phyloP scores from a whole-genome alignment of 2,329 filamentous ascomycete genomes.

The Coniochaeta sp. region DNA sequence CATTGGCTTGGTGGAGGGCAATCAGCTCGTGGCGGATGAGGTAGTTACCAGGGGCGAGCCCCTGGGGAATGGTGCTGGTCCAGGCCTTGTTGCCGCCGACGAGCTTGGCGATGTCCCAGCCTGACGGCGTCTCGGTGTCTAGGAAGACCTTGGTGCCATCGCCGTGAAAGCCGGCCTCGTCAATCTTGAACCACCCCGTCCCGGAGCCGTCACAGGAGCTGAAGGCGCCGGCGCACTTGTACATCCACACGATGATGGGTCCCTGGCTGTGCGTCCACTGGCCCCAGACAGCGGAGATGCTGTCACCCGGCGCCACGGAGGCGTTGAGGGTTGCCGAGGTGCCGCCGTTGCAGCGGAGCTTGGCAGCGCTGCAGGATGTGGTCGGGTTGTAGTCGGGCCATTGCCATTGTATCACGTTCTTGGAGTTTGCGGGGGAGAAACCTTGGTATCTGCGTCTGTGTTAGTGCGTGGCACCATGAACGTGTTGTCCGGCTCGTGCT shows the following conservation, averaged over 20 bases:
- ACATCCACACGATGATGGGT: constrained; percentile 51
- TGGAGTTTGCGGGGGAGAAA: constrained; percentile 38
- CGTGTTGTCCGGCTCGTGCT: neutral
- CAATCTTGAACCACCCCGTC: constrained; percentile 53
- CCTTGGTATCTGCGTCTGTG: constrained; percentile 30
- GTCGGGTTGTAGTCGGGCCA: constrained; percentile 52
- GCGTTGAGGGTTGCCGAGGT: constrained; percentile 36
- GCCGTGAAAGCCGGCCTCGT: constrained; percentile 33
- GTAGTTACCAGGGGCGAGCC: constrained; percentile 44
- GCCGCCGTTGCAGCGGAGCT: constrained; percentile 50
- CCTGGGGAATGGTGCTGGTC: constrained; percentile 41
- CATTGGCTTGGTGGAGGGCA: constrained; percentile 45
- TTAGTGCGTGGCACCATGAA: neutral
- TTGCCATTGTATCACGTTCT: constrained; percentile 48
- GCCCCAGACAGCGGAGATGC: constrained; percentile 41
- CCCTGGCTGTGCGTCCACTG: constrained; percentile 54
- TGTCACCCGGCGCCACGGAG: constrained; percentile 36
- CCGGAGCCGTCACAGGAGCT: constrained; percentile 41
- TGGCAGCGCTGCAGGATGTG: constrained; percentile 35
- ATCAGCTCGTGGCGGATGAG: constrained; percentile 50
- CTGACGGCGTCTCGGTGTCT: constrained; percentile 14
- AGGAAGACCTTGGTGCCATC: constrained; percentile 17
- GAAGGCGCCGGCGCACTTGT: constrained; percentile 43
- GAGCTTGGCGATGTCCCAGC: constrained; percentile 19
- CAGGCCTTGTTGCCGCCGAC: constrained; percentile 28